Evolutionary conservation across 2,329 filamentous ascomycete species (phyloP).

Genomic region (Phialophora expanda): DNA sequence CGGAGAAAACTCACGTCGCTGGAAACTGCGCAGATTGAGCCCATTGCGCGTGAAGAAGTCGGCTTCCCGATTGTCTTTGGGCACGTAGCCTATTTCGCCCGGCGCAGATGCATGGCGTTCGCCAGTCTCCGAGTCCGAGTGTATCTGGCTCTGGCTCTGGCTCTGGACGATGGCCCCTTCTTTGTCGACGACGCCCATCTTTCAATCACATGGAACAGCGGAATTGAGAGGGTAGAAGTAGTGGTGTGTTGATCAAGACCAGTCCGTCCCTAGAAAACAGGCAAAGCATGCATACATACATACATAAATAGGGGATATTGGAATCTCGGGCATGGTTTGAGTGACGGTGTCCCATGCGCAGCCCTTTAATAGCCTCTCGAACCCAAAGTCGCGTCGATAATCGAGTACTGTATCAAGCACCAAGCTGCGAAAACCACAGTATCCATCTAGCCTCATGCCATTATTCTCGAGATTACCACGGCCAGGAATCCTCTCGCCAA

Average conservation of each 20-base stretch:
- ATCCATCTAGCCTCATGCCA: too few relatives aligned
- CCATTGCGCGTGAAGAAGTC: slow-evolving; percentile 41
- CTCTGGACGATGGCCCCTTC: slow-evolving; percentile 7
- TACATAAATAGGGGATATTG: too few relatives aligned
- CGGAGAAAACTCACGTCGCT: slow-evolving; percentile 36
- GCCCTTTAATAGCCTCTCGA: too few relatives aligned
- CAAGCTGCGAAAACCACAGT: too few relatives aligned
- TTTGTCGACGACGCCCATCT: slow-evolving; percentile 13
- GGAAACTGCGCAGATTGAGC: slow-evolving; percentile 38
- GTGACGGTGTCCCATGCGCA: too few relatives aligned
- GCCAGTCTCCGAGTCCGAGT: slow-evolving; percentile 13
- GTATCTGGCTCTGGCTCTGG: slow-evolving; percentile 2
- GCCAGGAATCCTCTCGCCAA: slow-evolving; percentile 1
- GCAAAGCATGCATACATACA: too few relatives aligned
- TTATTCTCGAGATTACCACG: neutral
- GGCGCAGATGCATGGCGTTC: slow-evolving; percentile 11
- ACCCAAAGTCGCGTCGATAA: too few relatives aligned
- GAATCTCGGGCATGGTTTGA: too few relatives aligned
- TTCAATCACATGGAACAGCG: neutral
- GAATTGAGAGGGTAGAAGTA: too few relatives aligned
- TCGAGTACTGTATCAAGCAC: too few relatives aligned
- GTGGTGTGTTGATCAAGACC: slow-evolving; percentile 7
- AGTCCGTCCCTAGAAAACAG: too few relatives aligned
- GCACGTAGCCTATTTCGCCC: slow-evolving; percentile 20
- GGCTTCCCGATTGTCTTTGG: slow-evolving; percentile 26